Percentiles rank a stretch among this genome's conserved stretches.
phyloP scores from a whole-genome alignment of 1,139 yeast genomes.

The Blastobotrys capitulatus region DNA sequence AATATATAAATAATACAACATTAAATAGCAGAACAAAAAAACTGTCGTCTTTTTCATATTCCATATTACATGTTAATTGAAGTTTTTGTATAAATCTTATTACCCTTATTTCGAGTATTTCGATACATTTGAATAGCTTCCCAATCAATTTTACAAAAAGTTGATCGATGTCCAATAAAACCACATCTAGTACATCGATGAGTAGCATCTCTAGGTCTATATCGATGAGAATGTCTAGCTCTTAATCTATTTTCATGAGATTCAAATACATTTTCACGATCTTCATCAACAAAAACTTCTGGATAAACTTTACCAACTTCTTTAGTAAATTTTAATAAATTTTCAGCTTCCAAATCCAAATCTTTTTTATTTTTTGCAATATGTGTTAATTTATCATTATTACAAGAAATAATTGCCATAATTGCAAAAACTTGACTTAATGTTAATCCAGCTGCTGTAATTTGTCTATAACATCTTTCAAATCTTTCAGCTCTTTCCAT shows the following conservation, averaged over 20 bases:
- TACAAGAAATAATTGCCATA: conserved; percentile 9
- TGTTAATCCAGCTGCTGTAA: conserved; percentile 10
- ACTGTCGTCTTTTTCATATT: not conserved
- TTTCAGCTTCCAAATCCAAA: conserved; percentile 11
- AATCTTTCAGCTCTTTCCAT: conserved; percentile 12
- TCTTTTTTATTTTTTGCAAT: conserved; percentile 9
- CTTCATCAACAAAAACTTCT: conserved; percentile 12
- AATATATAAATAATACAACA: no score
- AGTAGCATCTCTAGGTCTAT: conserved; percentile 13
- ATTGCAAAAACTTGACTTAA: conserved; percentile 14
- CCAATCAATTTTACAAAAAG: conserved; percentile 12
- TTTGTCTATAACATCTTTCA: conserved; percentile 7
- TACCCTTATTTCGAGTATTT: conserved; percentile 10
- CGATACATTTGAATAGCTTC: conserved; percentile 12
- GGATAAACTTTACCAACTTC: conserved; percentile 12
- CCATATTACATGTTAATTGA: conserved; percentile 5
- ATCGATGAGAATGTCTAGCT: conserved; percentile 11
- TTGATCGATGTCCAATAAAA: conserved; percentile 13
- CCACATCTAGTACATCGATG: conserved; percentile 14
- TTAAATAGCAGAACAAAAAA: not conserved
- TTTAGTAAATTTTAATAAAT: conserved; percentile 8
- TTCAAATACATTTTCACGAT: conserved; percentile 12
- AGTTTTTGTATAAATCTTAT: conserved; percentile 9
- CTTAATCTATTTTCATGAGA: conserved; percentile 10
- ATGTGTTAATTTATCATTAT: conserved; percentile 12